Evolutionary conservation across 371 early-diverging fungal genomes (phyloP).

Genomic region (Apophysomyces variabilis): DNA sequence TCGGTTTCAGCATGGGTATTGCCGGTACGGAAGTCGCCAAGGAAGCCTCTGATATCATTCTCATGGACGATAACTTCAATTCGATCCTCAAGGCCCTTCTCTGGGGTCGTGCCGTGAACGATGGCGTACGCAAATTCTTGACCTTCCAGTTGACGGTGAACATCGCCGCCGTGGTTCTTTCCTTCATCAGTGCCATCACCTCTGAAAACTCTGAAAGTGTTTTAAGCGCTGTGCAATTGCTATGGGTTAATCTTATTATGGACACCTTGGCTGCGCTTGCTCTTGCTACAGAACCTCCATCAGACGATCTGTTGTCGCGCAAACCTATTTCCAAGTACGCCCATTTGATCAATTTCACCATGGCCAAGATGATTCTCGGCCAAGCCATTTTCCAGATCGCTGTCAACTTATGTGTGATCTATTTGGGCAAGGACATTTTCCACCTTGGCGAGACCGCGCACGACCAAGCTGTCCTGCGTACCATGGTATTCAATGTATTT

Average conservation of each 20-base stretch:
- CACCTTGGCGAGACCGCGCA: conserved; percentile 49
- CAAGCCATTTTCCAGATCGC: conserved; percentile 86
- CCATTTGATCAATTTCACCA: conserved; percentile 83
- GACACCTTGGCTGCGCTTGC: conserved; percentile 98
- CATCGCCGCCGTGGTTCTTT: conserved; percentile 83
- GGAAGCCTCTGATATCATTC: conserved; percentile 92
- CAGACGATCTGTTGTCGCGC: conserved; percentile 81
- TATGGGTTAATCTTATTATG: conserved; percentile 98
- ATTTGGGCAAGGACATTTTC: conserved; percentile 69
- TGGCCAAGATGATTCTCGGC: conserved; percentile 93
- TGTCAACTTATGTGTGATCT: conserved; percentile 65
- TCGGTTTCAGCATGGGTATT: conserved; percentile 98
- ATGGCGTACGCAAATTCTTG: conserved; percentile 93
- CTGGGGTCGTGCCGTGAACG: conserved; percentile 97
- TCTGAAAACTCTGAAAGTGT: conserved; percentile 96
- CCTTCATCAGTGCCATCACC: conserved; percentile 88
- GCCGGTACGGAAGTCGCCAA: conserved; percentile 97
- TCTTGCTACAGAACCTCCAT: conserved; percentile 96
- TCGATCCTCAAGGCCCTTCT: conserved; percentile 88
- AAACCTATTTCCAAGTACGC: conserved; percentile 79
- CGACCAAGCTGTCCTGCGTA: conserved; percentile 62
- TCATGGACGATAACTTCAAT: conserved; percentile 95
- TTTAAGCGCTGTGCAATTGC: conserved; percentile 94
- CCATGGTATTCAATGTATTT: conserved; percentile 95
- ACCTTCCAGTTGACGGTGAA: conserved; percentile 98